Evolutionary conservation across 2,329 filamentous ascomycete species (phyloP).

Genomic region (Basipetospora chlamydospora): DNA sequence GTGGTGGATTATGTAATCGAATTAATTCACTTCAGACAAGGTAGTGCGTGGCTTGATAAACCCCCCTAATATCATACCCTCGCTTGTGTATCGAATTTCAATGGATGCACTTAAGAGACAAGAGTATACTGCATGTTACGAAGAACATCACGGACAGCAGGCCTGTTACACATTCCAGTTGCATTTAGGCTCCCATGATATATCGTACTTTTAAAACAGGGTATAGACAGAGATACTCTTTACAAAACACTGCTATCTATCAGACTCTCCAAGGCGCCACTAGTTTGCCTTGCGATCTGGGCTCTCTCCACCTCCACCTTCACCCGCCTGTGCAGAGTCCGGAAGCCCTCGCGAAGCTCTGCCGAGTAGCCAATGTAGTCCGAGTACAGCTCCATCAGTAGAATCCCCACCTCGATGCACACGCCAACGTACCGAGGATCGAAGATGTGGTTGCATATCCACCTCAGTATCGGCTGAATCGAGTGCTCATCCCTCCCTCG

Average conservation of each 20-base stretch:
- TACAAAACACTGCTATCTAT: conserved; percentile 24
- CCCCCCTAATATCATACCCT: no score
- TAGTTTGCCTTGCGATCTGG: conserved; percentile 66
- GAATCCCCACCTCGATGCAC: conserved; percentile 69
- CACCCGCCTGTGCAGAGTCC: conserved; percentile 55
- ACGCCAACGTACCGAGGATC: conserved; percentile 70
- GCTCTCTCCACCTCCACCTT: conserved; percentile 67
- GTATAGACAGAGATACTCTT: no score
- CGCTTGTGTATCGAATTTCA: no score
- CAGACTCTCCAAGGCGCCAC: conserved; percentile 70
- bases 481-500: conserved; percentile 66
- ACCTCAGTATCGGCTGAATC: conserved; percentile 69
- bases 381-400: conserved; percentile 77
- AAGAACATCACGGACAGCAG: no score
- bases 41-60: no score
- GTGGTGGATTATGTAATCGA: no score
- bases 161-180: no score
- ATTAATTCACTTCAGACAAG: no score
- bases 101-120: no score
- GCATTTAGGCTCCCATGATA: no score
- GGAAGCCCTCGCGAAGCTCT: conserved; percentile 57
- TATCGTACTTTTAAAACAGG: no score
- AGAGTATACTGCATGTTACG: no score
- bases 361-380: conserved; percentile 61
- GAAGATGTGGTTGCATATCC: conserved; percentile 66